Evolutionary conservation across 306 rosid genomes (phyloP).

Genomic region (Pyrus communis): DNA sequence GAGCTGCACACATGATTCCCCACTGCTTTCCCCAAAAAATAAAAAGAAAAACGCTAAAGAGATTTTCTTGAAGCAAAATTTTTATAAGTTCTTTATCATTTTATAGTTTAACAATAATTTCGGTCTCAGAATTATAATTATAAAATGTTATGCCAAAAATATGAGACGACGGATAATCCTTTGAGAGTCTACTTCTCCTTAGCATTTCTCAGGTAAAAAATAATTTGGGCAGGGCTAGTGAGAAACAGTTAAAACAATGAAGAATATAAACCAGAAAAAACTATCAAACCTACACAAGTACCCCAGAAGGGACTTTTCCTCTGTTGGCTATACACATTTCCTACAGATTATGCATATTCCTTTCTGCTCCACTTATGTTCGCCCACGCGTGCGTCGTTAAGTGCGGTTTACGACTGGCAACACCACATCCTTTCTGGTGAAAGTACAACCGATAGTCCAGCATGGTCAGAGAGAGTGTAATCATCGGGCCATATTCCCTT

Average conservation of each 20-base stretch:
- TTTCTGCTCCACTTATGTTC: not conserved
- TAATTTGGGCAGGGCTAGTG: slow-evolving; percentile 21
- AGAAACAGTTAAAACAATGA: slow-evolving; percentile 9
- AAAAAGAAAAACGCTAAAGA: no score
- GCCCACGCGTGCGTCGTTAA: no score
- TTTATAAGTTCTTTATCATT: accelerated
- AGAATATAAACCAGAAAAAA: not conserved
- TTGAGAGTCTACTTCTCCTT: no score
- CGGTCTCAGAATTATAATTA: no score
- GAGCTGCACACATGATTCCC: no score
- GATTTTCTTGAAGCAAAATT: accelerated
- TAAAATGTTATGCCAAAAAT: no score
- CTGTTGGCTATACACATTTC: not conserved
- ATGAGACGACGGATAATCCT: accelerated
- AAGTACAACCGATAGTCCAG: slow-evolving; percentile 52
- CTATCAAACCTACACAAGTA: not conserved
- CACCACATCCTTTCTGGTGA: slow-evolving; percentile 49
- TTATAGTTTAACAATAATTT: no score
- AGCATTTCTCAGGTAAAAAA: no score
- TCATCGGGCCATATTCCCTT: slow-evolving; percentile 76
- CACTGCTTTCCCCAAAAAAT: not conserved
- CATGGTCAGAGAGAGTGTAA: slow-evolving; percentile 84
- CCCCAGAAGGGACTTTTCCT: not conserved
- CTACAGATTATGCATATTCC: not conserved
- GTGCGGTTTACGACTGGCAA: slow-evolving; percentile 15